A percentile compares a stretch with the other conserved stretches of the same genome.
These are phyloP conservation scores for Picea glauca DNA, from an alignment of 75 land plant species.

Conservation along the genomic window DNA sequence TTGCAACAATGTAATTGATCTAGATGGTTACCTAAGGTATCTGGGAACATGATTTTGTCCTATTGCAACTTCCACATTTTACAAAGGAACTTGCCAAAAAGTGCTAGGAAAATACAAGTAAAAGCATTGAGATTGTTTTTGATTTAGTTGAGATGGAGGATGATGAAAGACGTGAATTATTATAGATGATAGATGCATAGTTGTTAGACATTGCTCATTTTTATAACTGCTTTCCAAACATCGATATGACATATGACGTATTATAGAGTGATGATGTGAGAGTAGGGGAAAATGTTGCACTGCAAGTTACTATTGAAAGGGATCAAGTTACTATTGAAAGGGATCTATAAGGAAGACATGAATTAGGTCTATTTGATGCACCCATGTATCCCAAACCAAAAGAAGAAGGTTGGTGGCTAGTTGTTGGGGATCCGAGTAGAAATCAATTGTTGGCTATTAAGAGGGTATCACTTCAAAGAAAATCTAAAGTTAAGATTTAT, in stretches of 20 bases:
- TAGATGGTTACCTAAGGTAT: conserved; percentile 94
- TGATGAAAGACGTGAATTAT: conserved; percentile 78
- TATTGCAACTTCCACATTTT: conserved; percentile 92
- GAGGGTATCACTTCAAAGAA: conserved; percentile 73
- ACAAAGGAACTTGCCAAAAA: conserved; percentile 83
- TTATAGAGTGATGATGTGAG: conserved; percentile 60
- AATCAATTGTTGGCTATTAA: conserved; percentile 87
- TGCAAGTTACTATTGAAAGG: too few species aligned
- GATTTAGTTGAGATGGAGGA: conserved; percentile 96
- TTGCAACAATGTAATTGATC: conserved; percentile 83
- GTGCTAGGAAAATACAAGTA: conserved; percentile 75
- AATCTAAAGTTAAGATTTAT: conserved; percentile 62
- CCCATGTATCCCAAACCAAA: conserved; percentile 82
- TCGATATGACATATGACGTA: conserved; percentile 79
- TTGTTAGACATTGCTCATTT: conserved; percentile 77
- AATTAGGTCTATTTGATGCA: conserved; percentile 90
- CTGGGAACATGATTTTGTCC: conserved; percentile 84
- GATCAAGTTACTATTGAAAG: conserved; percentile 76
- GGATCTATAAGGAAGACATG: conserved; percentile 74
- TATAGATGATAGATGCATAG: conserved; percentile 80
- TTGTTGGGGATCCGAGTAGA: conserved; percentile 72
- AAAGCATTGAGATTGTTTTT: conserved; percentile 73
- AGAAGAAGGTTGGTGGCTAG: conserved; percentile 98
- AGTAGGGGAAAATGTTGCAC: conserved; percentile 61
- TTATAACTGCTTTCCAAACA: conserved; percentile 87